Conservation (phyloP, 2,329 filamentous ascomycete genomes). For the Sphaerulina vaccinii region DNA sequence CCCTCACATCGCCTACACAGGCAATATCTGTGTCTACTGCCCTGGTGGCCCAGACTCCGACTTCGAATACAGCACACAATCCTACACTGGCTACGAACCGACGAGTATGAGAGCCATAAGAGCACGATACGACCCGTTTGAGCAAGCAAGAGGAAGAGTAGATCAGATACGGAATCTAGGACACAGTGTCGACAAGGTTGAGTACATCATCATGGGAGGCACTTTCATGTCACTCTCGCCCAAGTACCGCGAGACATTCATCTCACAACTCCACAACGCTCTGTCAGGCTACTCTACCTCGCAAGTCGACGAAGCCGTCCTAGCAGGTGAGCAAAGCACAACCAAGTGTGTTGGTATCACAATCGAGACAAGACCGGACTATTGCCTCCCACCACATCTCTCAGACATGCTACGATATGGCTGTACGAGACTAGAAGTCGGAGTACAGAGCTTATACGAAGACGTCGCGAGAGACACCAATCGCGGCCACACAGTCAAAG, state of each 20-base stretch:
- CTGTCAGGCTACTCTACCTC: constrained; percentile 92
- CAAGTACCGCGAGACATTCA: constrained; percentile 88
- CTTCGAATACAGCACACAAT: constrained; percentile 98
- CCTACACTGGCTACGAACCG: constrained; percentile 96
- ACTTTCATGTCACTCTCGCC: constrained; percentile 97
- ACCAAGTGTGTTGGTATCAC: constrained; percentile 98
- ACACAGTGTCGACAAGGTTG: constrained; percentile 97
- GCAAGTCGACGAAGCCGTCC: constrained; percentile 92
- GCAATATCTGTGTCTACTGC: constrained; percentile 98
- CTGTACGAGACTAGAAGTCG: constrained; percentile 89
- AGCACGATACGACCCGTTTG: constrained; percentile 94
- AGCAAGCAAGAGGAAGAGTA: constrained; percentile 91
- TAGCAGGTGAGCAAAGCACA: constrained; percentile 92
- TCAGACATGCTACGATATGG: constrained; percentile 97
- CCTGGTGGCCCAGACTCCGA: constrained; percentile 96
- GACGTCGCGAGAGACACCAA: constrained; percentile 98
- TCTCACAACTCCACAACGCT: constrained; percentile 93
- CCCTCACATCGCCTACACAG: constrained; percentile 96
- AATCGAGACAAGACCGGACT: constrained; percentile 95
- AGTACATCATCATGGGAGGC: constrained; percentile 99
- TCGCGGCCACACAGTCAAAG: constrained; percentile 89
- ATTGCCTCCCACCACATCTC: constrained; percentile 92
- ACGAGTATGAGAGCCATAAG: constrained; percentile 98
- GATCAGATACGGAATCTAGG: constrained; percentile 95
- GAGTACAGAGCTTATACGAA: constrained; percentile 95